Percentiles rank a stretch among this genome's conserved stretches.
phyloP scores from a whole-genome alignment of 2,329 filamentous ascomycete genomes.

The Diaporthe aspalathi region DNA sequence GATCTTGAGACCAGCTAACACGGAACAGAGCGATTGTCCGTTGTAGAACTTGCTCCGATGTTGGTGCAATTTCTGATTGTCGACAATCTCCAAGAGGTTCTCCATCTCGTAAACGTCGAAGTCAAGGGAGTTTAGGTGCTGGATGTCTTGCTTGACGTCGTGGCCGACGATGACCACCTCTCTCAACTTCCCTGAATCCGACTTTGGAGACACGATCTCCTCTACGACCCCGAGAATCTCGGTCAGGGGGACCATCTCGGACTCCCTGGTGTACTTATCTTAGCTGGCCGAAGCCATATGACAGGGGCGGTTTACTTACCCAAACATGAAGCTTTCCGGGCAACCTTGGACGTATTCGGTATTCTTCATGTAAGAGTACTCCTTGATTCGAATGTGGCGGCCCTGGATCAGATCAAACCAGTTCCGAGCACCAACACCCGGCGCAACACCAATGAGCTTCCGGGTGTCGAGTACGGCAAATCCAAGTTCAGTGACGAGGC shows the following conservation, averaged over 20 bases:
- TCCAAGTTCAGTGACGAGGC: constrained; percentile 85
- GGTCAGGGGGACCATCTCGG: constrained; percentile 52
- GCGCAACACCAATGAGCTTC: constrained; percentile 63
- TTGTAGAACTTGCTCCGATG: constrained; percentile 66
- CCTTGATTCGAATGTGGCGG: constrained; percentile 81
- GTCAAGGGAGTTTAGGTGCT: constrained; percentile 73
- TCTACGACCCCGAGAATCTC: constrained; percentile 52
- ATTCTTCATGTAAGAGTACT: constrained; percentile 76
- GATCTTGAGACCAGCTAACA: constrained; percentile 75
- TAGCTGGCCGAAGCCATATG: constrained; percentile 27
- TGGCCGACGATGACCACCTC: constrained; percentile 85
- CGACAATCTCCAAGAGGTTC: constrained; percentile 73
- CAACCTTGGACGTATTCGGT: constrained; percentile 76
- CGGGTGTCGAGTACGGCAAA: constrained; percentile 82
- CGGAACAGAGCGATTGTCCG: constrained; percentile 65
- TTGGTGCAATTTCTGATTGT: constrained; percentile 79
- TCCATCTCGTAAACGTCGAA: constrained; percentile 66
- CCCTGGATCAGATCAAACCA: constrained; percentile 77
- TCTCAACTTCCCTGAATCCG: constrained; percentile 42
- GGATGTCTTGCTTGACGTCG: constrained; percentile 74
- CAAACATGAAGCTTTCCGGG: constrained; percentile 81
- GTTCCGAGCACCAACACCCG: constrained; percentile 69
- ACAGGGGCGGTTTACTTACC: constrained; percentile 57
- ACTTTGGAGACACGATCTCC: constrained; percentile 49
- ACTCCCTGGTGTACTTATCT: constrained; percentile 49